A percentile compares a stretch with the other conserved stretches of the same genome.
These are phyloP conservation scores for Scolecobasidium constrictum DNA, from an alignment of 2,329 filamentous ascomycete genomes.

Conservation along the genomic window DNA sequence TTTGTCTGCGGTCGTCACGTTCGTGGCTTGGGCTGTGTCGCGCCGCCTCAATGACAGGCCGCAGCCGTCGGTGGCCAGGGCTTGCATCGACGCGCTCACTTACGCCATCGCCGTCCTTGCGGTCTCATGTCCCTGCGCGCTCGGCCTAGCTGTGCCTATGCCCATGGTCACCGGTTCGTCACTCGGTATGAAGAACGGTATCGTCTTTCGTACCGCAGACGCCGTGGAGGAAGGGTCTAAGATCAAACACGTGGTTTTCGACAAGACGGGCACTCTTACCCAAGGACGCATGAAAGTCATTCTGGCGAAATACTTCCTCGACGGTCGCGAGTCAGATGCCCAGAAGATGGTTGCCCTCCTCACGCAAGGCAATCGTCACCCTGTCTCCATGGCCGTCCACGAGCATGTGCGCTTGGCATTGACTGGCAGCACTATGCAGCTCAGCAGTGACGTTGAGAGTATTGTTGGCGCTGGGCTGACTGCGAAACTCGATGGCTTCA, in stretches of 20 bases:
- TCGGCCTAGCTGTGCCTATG: slow-evolving; percentile 68
- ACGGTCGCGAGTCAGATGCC: too few species aligned
- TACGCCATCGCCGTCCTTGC: slow-evolving; percentile 63
- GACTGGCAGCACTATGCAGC: too few species aligned
- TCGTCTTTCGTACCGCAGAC: slow-evolving; percentile 59
- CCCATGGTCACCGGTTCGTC: slow-evolving; percentile 62
- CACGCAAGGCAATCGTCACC: slow-evolving; percentile 36
- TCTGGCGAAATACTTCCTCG: slow-evolving; percentile 16
- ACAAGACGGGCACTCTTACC: slow-evolving; percentile 73
- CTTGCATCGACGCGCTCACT: slow-evolving; percentile 51
- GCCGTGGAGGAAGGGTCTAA: slow-evolving; percentile 52
- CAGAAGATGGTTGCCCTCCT: too few species aligned
- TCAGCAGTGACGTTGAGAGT: too few species aligned
- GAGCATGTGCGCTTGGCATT: too few species aligned
- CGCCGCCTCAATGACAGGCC: slow-evolving; percentile 38
- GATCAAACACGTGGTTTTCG: slow-evolving; percentile 58
- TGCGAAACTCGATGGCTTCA: too few species aligned
- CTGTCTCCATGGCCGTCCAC: slow-evolving; percentile 40
- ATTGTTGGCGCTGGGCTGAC: too few species aligned
- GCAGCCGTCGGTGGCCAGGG: slow-evolving; percentile 23
- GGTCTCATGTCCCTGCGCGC: slow-evolving; percentile 68
- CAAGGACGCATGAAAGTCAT: slow-evolving; percentile 38
- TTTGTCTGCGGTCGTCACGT: slow-evolving; percentile 45
- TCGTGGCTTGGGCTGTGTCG: slow-evolving; percentile 50
- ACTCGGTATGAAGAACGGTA: slow-evolving; percentile 50